Conservation (phyloP, 1,139 yeast genomes). For the Lodderomyces theae region DNA sequence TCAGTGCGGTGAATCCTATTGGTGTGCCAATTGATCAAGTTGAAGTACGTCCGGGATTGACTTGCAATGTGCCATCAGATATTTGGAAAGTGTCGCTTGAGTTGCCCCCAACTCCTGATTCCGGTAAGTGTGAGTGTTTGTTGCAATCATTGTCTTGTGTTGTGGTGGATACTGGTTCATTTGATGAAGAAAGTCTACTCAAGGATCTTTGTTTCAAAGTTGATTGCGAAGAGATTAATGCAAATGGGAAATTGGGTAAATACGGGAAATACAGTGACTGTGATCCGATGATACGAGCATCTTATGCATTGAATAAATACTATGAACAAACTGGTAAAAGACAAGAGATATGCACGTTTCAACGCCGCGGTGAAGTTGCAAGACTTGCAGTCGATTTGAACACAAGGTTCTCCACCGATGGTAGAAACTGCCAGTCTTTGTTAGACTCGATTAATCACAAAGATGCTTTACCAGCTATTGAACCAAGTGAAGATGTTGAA, state of each 20-base stretch:
- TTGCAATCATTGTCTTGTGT: constrained; percentile 51
- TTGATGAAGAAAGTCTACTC: constrained; percentile 33
- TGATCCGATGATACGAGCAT: constrained; percentile 46
- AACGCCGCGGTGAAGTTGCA: constrained; percentile 36
- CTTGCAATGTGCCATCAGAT: constrained; percentile 9
- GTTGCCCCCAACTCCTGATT: constrained; percentile 57
- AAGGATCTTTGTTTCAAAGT: constrained; percentile 47
- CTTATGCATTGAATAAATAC: constrained; percentile 51
- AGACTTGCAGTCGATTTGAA: constrained; percentile 22
- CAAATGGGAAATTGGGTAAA: constrained; percentile 47
- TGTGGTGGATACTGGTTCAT: constrained; percentile 29
- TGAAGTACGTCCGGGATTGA: not conserved
- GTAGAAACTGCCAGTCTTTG: constrained; percentile 24
- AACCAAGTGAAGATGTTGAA: not conserved
- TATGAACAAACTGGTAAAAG: constrained; percentile 32
- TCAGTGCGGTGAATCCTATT: constrained; percentile 25
- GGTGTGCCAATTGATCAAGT: constrained; percentile 10
- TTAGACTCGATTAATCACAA: constrained; percentile 3
- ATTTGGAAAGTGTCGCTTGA: constrained; percentile 43
- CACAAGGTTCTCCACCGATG: constrained; percentile 24
- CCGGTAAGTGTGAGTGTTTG: constrained; percentile 55
- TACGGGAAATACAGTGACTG: constrained; percentile 65
- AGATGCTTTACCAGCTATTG: too few relatives aligned
- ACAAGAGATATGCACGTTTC: constrained; percentile 33
- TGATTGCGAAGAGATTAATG: constrained; percentile 50